Base-by-base conservation (phyloP, 177 flowering plant genomes). In the Telopea speciosissima region DNA sequence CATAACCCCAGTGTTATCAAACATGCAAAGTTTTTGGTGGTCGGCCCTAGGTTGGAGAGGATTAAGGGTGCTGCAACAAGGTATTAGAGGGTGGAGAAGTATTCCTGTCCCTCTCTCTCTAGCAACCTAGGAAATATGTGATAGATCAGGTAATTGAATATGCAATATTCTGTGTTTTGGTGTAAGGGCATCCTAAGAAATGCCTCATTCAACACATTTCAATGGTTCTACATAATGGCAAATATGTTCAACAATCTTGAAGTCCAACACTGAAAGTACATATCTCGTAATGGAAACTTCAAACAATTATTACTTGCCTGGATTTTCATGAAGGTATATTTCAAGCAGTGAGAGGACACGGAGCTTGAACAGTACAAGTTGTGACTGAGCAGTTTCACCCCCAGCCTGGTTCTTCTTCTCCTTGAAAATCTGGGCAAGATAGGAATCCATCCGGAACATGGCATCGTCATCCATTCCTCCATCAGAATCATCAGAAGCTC, bases 381-480 rank as follows among this genome's bases (percentile, higher is more conserved):
- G 99, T 23, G 90, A 85, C 42, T 89, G 89, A 79, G 97, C 90
- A 71, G 90, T 86, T 76, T 89, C 96, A 69, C 89, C 78, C 6
- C 89, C 97, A 70, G 88, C 82, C 58, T 85, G 90, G 72, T 89
- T 95, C 80, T 87, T 90, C 76, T 78, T 74, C 80, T 90, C 98
- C 81, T 80, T 86, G 75, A 89, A 89, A 63, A 95, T 89, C 67
- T 71, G 86, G 26, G 89, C 89, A 72, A 93, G 84, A 74, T 93
- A 85, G 44, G 89, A 74, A 80, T 95, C 98, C 96, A 95, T 89
- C 7, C 91, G 78, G 76, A 95, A 95, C 99, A 95, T 93, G 22
- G 89, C 93, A 68, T 90, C 99, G 71, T 95, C 99, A 76, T 91
- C 98, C 96, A 92, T 86, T 72, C 90, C 99, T 61, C 82, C 87